These are phyloP conservation scores for Globisporangium takayamanum DNA, from an alignment of 352 stramenopile species.

Conservation along the genomic window DNA sequence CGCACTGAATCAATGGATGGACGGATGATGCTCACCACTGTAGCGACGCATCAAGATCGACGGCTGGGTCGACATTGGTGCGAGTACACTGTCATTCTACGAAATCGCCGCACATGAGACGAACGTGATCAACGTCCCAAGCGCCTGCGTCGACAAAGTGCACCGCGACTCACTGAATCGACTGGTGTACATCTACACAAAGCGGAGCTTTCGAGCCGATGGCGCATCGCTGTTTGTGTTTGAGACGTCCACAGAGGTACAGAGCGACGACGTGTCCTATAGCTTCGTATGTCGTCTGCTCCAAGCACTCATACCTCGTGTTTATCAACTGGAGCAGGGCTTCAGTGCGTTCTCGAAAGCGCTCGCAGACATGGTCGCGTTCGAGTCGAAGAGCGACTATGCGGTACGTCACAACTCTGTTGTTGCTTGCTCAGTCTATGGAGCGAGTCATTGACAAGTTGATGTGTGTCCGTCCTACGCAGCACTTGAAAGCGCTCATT, in stretches of 20 bases:
- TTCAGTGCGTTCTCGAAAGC: slow-evolving; percentile 1
- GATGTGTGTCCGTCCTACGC: neutral
- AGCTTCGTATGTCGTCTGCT: too few relatives aligned
- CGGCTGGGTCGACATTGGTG: slow-evolving; percentile 48
- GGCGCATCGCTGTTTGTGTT: slow-evolving; percentile 13
- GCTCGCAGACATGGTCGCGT: neutral
- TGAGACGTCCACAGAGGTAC: slow-evolving; percentile 7
- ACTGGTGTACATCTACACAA: slow-evolving; percentile 19
- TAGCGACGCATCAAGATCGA: slow-evolving; percentile 38
- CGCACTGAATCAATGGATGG: neutral
- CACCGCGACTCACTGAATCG: slow-evolving; percentile 26
- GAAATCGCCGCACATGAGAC: slow-evolving; percentile 29
- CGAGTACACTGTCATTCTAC: slow-evolving; percentile 43
- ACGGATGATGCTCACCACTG: neutral
- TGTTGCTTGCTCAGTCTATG: neutral
- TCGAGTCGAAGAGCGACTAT: neutral
- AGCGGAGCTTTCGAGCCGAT: slow-evolving; percentile 5
- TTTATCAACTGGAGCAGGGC: neutral
- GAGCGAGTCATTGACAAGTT: neutral
- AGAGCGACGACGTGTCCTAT: too few relatives aligned
- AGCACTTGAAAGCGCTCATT: slow-evolving; percentile 5
- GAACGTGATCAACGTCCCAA: slow-evolving; percentile 49
- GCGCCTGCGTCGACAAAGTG: slow-evolving; percentile 32
- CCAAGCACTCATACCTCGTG: neutral
- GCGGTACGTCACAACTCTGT: slow-evolving; percentile 1